phyloP scores from a whole-genome alignment of 306 rosid species.

The Prosopis cineraria region DNA sequence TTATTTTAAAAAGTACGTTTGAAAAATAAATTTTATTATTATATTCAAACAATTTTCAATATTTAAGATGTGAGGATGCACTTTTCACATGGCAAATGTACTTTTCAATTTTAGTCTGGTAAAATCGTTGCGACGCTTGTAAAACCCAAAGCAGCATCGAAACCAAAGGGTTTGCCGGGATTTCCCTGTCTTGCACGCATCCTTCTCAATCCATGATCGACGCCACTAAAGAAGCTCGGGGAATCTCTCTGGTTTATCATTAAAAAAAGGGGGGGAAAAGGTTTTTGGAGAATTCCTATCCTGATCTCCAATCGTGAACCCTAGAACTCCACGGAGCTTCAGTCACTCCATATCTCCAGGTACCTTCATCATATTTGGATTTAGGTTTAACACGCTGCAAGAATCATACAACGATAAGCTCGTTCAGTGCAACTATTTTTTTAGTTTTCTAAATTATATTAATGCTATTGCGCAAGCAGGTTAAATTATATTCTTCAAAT shows the following conservation, averaged over 20 bases:
- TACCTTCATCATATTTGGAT: conserved; percentile 32
- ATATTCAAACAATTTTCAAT: too few species aligned
- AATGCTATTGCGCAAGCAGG: conserved; percentile 2
- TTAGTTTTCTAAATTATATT: background rate
- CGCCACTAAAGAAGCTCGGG: conserved; percentile 32
- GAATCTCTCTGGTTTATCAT: background rate
- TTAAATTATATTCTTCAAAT: conserved; percentile 24
- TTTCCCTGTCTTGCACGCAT: conserved; percentile 40
- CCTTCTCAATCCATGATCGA: conserved; percentile 23
- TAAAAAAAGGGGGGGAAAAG: background rate
- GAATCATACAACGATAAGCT: background rate
- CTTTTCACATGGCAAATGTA: too few species aligned
- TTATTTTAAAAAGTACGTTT: too few species aligned
- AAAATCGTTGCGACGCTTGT: background rate
- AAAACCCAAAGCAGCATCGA: conserved; percentile 19
- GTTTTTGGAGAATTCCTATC: conserved; percentile 26
- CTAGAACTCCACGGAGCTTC: conserved; percentile 34
- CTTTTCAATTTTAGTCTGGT: background rate
- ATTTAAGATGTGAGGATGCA: too few species aligned
- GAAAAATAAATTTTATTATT: too few species aligned
- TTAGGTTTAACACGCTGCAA: background rate
- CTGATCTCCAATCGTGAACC: conserved; percentile 61
- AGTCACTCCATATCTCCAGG: conserved; percentile 49
- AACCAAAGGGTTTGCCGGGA: conserved; percentile 35
- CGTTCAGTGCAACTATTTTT: background rate